Evolutionary conservation across 2,329 filamentous ascomycete species (phyloP), one percentile per base, ranked within the genome.

Genomic region (Emydomyces testavorans): DNA sequence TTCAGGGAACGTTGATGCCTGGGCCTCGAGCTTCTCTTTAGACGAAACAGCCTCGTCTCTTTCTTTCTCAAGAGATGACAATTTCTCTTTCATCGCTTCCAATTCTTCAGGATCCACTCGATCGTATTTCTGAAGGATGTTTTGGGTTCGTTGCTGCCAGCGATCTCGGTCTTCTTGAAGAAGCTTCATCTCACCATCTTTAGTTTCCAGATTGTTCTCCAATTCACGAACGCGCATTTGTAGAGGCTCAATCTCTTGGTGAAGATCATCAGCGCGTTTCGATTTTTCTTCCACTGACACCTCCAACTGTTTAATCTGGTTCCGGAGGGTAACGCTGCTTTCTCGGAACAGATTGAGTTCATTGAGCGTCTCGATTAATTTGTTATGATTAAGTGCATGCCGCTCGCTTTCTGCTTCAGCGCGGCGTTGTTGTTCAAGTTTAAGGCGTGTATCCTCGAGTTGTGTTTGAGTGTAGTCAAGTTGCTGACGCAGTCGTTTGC

Each of bases 291-390:
- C 71, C 20, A 95, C 73, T 54, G 86, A 80, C 10, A 80, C 73
- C 56, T 92, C 85, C 1, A 86, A 79, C 57, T 88, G 82, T 48
- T 83, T 79, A 51, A 85, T 81, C 62, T 98, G 89, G 56, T 85
- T 87, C 36, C 93, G 85, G 13, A 98, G 74, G 1, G 90, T 92
- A 49, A 85, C 85, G 57, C 85, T 94, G 70, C 89, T 95, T 67
- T 98, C 92, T 8, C 92, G 84, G 72, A 93, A 94, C 13, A 95
- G 74, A 58, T 98, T 98, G 51, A 98, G 78, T 65, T 98, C 88
- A 59, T 94, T 92, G 52, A 98, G 77, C 54, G 93, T 95, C 55
- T 93, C 82, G 79, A 94, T 88, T 3, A 98, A 76, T 58, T 94
- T 88, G 60, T 85, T 87, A 61, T 95, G 87, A 42, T 81, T 86